phyloP scores from a whole-genome alignment of 2,329 filamentous ascomycete species.

The Aotearoamyces nothofagi region DNA sequence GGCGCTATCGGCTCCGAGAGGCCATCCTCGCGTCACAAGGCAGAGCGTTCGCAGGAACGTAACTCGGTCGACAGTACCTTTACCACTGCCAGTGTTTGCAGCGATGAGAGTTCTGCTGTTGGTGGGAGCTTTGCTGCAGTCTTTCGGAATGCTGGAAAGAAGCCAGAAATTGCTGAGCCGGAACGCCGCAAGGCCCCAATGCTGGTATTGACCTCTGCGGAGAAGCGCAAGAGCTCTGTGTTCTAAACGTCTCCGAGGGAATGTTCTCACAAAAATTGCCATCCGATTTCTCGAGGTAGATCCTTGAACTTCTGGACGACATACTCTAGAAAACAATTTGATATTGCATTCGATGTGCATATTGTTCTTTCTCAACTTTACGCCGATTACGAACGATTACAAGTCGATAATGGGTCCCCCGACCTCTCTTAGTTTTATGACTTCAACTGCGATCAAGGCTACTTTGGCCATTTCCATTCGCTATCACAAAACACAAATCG shows the following conservation, averaged over 20 bases:
- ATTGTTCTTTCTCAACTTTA: conserved; percentile 18
- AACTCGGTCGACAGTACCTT: conserved; percentile 34
- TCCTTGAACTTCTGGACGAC: conserved; percentile 16
- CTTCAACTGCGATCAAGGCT: too few relatives aligned
- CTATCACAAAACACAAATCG: too few relatives aligned
- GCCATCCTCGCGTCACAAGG: conserved; percentile 56
- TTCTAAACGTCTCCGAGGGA: conserved; percentile 27
- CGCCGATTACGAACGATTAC: conserved; percentile 17
- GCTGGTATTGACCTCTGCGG: conserved; percentile 74
- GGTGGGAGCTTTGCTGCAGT: conserved; percentile 51
- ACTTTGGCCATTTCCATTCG: too few relatives aligned
- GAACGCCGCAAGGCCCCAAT: conserved; percentile 72
- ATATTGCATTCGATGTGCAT: conserved; percentile 24
- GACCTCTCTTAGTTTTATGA: too few relatives aligned
- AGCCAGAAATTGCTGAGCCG: conserved; percentile 38
- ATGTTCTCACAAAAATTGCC: conserved; percentile 8
- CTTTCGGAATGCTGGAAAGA: conserved; percentile 44
- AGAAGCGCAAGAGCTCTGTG: conserved; percentile 71
- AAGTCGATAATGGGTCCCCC: too few relatives aligned
- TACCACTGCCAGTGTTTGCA: conserved; percentile 49
- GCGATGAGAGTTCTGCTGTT: conserved; percentile 38
- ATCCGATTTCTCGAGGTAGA: conserved; percentile 15
- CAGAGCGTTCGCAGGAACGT: conserved; percentile 37
- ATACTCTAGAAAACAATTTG: conserved; percentile 20
- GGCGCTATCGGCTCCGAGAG: conserved; percentile 82